Evolutionary conservation across 306 rosid species (phyloP), one percentile per base, ranked within the genome.

Genomic region (Cicer chorassanicum): DNA sequence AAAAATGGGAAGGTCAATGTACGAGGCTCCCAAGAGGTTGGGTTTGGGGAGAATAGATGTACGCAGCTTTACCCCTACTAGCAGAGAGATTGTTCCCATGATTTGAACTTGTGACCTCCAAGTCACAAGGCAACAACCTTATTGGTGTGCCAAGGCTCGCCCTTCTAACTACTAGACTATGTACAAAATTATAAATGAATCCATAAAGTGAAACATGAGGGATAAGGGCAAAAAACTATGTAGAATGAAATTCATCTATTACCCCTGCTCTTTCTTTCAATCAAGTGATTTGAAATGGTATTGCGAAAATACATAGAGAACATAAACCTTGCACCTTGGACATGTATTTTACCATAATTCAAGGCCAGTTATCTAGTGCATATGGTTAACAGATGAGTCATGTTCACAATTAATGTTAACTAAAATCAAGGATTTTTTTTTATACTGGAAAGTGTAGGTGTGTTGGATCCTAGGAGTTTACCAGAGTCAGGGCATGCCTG

Each of bases 301-400:
- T 10, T 1, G 6, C 53, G 41, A 15, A 57, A 57, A 57, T 44
- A 9, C 13, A 48, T 44, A 15, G 46, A 21, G 51, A 15, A 46
- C 24, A 29, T 29, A 67, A 49, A 34, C 73, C 8, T 49, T 21
- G 60, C 24, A 68, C 45, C 44, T 49, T 14, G 19, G 13, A 6
- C 13, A 34, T 34, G 4, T 6, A 34, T 14, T 62, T 62, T 2
- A 68, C 44, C n/a, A 24, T 46, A 29, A 68, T 24, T n/a, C 59
- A 48, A 68, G 60, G n/a, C 64, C 36, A 53, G 15, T 70, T 16
- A 53, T 41, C 64, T 38, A 70, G 75, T 70, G 75, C 39, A 10
- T 41, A 2, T 11, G 50, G 55, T 44, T 44, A 66, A 43, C 19
- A 44, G 6, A 7, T 5, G 7, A 66, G 13, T 16, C 40, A 66